A percentile compares a stretch with the other conserved stretches of the same genome.
Evolutionary conservation across 2,329 filamentous ascomycete genomes (phyloP).

Genomic region (Ceratocystis diversiconidia): DNA sequence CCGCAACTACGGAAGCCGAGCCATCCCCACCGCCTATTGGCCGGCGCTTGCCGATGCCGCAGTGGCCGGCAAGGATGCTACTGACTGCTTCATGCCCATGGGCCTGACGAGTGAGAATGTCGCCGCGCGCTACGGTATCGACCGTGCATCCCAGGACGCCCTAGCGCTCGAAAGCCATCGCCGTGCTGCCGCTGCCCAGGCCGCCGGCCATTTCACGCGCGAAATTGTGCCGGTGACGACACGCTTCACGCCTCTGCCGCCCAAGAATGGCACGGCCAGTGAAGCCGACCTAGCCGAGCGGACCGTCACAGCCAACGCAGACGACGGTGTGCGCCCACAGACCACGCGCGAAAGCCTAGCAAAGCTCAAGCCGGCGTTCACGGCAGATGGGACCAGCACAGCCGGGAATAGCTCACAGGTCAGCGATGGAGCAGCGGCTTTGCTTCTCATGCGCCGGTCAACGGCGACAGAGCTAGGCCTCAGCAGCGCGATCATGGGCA

Average conservation of each 20-base stretch:
- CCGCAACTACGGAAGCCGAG: constrained; percentile 67
- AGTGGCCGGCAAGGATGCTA: constrained; percentile 50
- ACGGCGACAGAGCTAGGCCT: constrained; percentile 56
- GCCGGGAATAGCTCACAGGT: constrained; percentile 81
- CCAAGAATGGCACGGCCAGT: constrained; percentile 37
- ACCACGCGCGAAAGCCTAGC: constrained; percentile 57
- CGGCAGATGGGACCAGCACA: constrained; percentile 57
- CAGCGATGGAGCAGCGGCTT: constrained; percentile 73
- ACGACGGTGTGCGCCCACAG: constrained; percentile 67
- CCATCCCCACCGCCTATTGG: constrained; percentile 77
- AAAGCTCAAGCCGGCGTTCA: constrained; percentile 76
- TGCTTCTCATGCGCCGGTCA: constrained; percentile 70
- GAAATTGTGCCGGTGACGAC: constrained; percentile 65
- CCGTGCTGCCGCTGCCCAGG: constrained; percentile 57
- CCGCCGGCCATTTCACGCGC: constrained; percentile 52
- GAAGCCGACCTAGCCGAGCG: not conserved
- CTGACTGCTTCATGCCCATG: constrained; percentile 90
- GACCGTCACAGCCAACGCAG: constrained; percentile 52
- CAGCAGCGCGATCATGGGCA: constrained; percentile 55
- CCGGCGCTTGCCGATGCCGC: constrained; percentile 46
- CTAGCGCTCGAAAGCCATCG: constrained; percentile 64
- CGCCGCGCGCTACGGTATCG: constrained; percentile 59
- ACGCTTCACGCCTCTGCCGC: constrained; percentile 39
- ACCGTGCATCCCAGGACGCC: constrained; percentile 62
- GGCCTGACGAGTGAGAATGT: constrained; percentile 84